Evolutionary conservation across 345 rosid genomes (phyloP).

Genomic region (Geranium brycei): DNA sequence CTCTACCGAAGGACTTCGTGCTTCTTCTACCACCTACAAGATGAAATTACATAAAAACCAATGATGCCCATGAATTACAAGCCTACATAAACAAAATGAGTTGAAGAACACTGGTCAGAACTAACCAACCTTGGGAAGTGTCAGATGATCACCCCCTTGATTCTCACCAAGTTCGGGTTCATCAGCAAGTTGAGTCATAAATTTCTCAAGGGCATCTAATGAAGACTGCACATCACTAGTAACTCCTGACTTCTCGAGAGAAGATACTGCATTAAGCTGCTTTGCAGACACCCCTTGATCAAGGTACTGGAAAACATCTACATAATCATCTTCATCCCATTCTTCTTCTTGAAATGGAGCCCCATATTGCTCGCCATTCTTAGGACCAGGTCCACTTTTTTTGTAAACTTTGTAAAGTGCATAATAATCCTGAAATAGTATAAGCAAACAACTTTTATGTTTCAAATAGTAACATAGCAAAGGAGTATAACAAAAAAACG

Average conservation of each 20-base stretch:
- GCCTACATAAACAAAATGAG: not conserved
- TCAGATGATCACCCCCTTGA: not conserved
- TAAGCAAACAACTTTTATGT: not conserved
- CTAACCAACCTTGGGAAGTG: slow-evolving; percentile 25
- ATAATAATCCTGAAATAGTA: slow-evolving; percentile 38
- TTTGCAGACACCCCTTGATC: slow-evolving; percentile 14
- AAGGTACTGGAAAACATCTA: slow-evolving; percentile 10
- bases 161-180: slow-evolving; percentile 17
- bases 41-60: slow-evolving; percentile 5
- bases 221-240: slow-evolving; percentile 14
- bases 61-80: not conserved
- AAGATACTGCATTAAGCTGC: slow-evolving; percentile 16
- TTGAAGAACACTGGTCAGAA: not conserved
- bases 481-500: not conserved
- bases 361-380: slow-evolving; percentile 92
- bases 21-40: slow-evolving; percentile 22
- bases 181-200: slow-evolving; percentile 25
- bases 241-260: slow-evolving; percentile 14
- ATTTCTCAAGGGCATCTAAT: slow-evolving; percentile 34
- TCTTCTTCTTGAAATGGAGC: slow-evolving; percentile 87
- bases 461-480: slow-evolving; percentile 3
- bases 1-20: slow-evolving; percentile 29
- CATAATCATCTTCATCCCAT: slow-evolving; percentile 50
- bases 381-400: slow-evolving; percentile 94
- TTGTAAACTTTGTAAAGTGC: slow-evolving; percentile 73